Conservation (phyloP, 257 asterid species). For the Marsdenia floribunda region DNA sequence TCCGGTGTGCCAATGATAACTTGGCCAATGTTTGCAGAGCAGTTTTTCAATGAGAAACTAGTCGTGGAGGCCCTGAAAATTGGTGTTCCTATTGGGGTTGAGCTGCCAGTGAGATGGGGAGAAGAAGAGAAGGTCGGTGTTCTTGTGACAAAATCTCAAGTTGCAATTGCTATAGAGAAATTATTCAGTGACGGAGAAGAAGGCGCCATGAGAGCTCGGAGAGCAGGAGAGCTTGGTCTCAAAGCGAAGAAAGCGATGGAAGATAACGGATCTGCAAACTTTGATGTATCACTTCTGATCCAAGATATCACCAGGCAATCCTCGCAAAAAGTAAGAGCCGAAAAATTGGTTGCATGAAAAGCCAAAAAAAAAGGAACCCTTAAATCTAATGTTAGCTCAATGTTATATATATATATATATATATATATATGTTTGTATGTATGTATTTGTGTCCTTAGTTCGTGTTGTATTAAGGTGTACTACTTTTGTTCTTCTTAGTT, state of each 20-base stretch:
- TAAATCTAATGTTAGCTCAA: too few relatives aligned
- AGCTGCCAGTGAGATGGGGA: constrained; percentile 38
- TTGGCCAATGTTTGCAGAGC: constrained; percentile 52
- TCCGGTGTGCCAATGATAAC: constrained; percentile 32
- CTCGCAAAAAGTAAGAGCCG: background rate
- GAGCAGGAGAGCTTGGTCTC: constrained; percentile 28
- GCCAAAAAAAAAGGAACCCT: too few relatives aligned
- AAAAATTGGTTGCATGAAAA: too few relatives aligned
- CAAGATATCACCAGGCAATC: constrained; percentile 25
- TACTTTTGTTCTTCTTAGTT: too few relatives aligned
- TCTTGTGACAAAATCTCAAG: constrained; percentile 29
- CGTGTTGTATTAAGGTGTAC: too few relatives aligned
- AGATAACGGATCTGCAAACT: constrained; percentile 31
- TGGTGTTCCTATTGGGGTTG: constrained; percentile 17
- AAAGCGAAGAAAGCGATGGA: constrained; percentile 29
- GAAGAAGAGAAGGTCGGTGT: constrained; percentile 41
- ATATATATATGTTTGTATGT: too few relatives aligned
- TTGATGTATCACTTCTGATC: constrained; percentile 28
- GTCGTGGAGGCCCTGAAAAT: constrained; percentile 16
- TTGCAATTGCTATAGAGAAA: constrained; percentile 26
- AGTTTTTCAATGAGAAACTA: constrained; percentile 30
- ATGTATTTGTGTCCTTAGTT: too few relatives aligned
- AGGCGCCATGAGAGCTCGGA: constrained; percentile 22
- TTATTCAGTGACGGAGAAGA: constrained; percentile 35
- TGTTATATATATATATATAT: too few relatives aligned